Conservation (phyloP, 805 yeast genomes). For the Ogataea paraovalis region DNA sequence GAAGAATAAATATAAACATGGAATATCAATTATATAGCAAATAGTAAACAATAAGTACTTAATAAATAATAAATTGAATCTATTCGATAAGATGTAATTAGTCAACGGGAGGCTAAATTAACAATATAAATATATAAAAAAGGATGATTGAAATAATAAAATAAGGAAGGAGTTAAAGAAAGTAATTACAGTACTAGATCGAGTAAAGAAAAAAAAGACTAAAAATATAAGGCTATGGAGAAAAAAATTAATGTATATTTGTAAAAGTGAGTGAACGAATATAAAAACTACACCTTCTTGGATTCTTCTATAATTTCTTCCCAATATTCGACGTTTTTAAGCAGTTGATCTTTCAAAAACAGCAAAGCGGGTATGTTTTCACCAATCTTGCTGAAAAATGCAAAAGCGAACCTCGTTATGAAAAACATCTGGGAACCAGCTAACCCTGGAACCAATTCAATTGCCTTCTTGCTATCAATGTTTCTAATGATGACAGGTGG, state of each 20-base stretch:
- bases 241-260: too few species aligned
- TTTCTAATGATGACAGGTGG: slow-evolving; percentile 22
- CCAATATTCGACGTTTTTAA: slow-evolving; percentile 59
- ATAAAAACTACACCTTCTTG: not conserved
- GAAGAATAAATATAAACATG: not conserved
- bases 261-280: not conserved
- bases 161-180: not conserved
- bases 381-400: slow-evolving; percentile 64
- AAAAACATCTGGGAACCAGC: slow-evolving; percentile 78
- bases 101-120: not conserved
- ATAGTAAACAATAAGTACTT: not conserved
- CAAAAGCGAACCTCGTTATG: slow-evolving; percentile 75
- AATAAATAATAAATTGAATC: not conserved
- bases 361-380: slow-evolving; percentile 56
- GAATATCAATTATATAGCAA: not conserved
- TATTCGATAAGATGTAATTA: not conserved
- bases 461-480: slow-evolving; percentile 39
- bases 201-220: not conserved
- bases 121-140: not conserved
- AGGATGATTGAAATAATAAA: not conserved
- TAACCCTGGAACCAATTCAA: slow-evolving; percentile 44
- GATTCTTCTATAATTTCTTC: slow-evolving; percentile 6
- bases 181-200: not conserved
- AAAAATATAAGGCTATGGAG: not conserved
- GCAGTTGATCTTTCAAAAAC: slow-evolving; percentile 52